Evolutionary conservation across 192 early-diverging fungal species (phyloP).

Genomic region (Phlyctochytrium bullatum): DNA sequence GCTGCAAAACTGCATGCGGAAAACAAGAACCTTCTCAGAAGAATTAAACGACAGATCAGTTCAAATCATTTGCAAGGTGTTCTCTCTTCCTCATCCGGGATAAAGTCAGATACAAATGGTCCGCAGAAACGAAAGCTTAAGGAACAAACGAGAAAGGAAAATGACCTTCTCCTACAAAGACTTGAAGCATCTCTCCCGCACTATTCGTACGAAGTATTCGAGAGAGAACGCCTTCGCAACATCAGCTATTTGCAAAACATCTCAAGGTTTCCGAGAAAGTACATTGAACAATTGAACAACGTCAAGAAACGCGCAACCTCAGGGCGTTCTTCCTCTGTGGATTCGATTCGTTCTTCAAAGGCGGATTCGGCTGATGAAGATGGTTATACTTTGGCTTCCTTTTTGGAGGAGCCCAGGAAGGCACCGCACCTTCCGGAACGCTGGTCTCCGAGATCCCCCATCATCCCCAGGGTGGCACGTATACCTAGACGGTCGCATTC

Average conservation of each 20-base stretch:
- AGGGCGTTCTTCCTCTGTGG: too few species aligned
- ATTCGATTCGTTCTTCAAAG: too few species aligned
- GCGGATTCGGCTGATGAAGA: too few species aligned
- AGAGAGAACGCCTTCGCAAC: slow-evolving; percentile 13
- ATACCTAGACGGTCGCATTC: too few species aligned
- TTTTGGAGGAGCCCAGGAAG: too few species aligned
- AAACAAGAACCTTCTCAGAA: slow-evolving; percentile 22
- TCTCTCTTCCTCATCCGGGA: not conserved
- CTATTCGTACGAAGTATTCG: slow-evolving; percentile 4
- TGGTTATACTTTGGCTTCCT: too few species aligned
- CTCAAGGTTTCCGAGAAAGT: slow-evolving; percentile 15
- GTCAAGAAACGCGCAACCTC: not conserved
- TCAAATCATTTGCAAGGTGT: not conserved
- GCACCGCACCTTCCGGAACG: too few species aligned
- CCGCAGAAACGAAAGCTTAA: slow-evolving; percentile 14
- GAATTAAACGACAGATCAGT: slow-evolving; percentile 20
- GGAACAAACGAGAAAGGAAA: slow-evolving; percentile 17
- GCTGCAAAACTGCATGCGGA: slow-evolving; percentile 8
- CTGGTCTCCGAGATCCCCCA: too few species aligned
- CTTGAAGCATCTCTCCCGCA: slow-evolving; percentile 10
- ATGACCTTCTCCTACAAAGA: slow-evolving; percentile 14
- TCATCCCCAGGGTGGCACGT: too few species aligned
- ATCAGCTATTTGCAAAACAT: slow-evolving; percentile 19
- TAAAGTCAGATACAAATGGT: slow-evolving; percentile 12
- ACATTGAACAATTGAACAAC: slow-evolving; percentile 11